Conservation (phyloP, 1,284 basidiomycete genomes). For the Microbotryomycetes sp. region DNA sequence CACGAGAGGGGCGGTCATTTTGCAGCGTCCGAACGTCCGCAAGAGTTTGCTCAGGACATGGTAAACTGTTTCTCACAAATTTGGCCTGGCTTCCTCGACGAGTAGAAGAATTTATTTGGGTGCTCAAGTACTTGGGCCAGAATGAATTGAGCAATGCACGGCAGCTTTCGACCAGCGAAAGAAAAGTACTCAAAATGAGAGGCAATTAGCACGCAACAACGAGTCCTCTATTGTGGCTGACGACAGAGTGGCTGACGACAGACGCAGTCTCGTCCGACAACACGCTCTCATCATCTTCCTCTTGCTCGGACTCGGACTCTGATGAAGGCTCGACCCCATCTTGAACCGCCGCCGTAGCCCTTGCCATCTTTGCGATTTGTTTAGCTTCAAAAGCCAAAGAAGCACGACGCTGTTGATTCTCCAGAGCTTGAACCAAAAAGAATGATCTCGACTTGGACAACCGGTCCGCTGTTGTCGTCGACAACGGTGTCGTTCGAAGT, state of each 20-base stretch:
- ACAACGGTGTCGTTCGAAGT: not conserved
- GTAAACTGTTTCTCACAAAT: slow-evolving; percentile 38
- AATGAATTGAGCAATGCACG: no score
- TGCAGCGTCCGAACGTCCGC: slow-evolving; percentile 43
- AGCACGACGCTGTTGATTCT: not conserved
- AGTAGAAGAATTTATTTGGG: no score
- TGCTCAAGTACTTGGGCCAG: no score
- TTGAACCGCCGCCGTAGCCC: not conserved
- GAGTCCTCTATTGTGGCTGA: no score
- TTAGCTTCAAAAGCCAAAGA: not conserved
- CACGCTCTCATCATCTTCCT: not conserved
- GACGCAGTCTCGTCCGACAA: not conserved
- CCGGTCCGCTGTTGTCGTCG: not conserved
- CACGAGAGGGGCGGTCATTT: slow-evolving; percentile 43
- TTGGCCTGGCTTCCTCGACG: slow-evolving; percentile 2
- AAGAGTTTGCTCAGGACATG: slow-evolving; percentile 39
- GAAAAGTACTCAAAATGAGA: no score
- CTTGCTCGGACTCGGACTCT: not conserved
- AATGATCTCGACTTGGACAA: not conserved
- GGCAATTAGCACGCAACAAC: no score
- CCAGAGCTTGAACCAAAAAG: not conserved
- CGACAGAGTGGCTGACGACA: no score
- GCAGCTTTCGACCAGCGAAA: no score
- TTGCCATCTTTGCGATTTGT: not conserved
- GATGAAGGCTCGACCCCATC: not conserved